Evolutionary conservation across 1,284 basidiomycete species (phyloP), one percentile per base, ranked within the genome.

Genomic region (Chalciporus sp.): DNA sequence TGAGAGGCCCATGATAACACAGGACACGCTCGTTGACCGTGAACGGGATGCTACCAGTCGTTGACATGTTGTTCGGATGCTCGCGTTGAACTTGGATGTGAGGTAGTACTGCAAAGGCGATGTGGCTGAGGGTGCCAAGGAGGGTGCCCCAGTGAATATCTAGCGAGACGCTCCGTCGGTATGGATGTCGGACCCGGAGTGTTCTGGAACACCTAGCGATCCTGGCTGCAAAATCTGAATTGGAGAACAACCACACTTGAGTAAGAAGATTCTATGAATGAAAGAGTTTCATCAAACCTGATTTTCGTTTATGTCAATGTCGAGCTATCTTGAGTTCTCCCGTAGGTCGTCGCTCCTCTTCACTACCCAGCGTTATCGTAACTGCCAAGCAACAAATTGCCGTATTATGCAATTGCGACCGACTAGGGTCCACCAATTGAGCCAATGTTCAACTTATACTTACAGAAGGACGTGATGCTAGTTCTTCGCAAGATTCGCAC

Each of bases 1-100:
- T 64, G 55, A 64, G 63, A n/a, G 65, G 65, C 16, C 63, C 63
- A 6, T 64, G 63, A 45, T 65, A 65, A 26, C 63, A 68, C 6
- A 65, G 51, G 33, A 65, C 59, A 17, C 63, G 62, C 12, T 65
- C 64, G 29, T 63, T 63, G 52, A 65, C 42, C 12, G 51, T 40
- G 51, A 65, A 65, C 2, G 66, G 59, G 47, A 56, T 53, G 40
- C 39, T 54, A 31, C 17, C 7, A 4, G 55, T 39, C 35, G 54
- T 41, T 16, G 65, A 47, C 62, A 67, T 66, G 28, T 23, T 37
- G 35, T 10, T 33, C n/a, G 17, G 16, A 11, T 9, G 3, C 16
- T 53, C 39, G 50, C 37, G 19, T 50, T n/a, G 51, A 26, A 2
- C 27, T 12, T 31, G 19, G 12, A 43, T 5, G n/a, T n/a, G 35